Conservation (phyloP, 306 rosid species). For the Begonia masoniana region DNA sequence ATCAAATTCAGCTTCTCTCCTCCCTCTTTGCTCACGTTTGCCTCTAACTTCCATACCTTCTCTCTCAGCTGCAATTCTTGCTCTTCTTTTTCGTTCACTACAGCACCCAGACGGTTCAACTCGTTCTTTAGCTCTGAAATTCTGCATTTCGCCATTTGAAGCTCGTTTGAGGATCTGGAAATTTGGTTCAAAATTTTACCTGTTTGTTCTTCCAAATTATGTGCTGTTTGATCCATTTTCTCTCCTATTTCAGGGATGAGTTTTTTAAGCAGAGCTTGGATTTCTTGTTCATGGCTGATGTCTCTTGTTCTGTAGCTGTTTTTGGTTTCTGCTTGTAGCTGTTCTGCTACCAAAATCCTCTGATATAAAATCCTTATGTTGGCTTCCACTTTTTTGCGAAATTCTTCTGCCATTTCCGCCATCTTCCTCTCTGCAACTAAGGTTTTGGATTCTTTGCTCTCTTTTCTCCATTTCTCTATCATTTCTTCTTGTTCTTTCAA, state of each 20-base stretch:
- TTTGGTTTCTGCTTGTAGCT: slow-evolving; percentile 44
- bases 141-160: slow-evolving; percentile 41
- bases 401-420: slow-evolving; percentile 40
- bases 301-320: slow-evolving; percentile 25
- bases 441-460: slow-evolving; percentile 10
- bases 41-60: slow-evolving; percentile 35
- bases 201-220: slow-evolving; percentile 1
- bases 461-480: slow-evolving; percentile 11
- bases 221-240: slow-evolving; percentile 8
- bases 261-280: slow-evolving; percentile 19
- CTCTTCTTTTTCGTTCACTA: slow-evolving; percentile 30
- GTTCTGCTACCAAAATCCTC: slow-evolving; percentile 61
- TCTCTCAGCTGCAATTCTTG: slow-evolving; percentile 25
- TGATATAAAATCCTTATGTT: slow-evolving; percentile 37
- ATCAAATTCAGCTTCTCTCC: slow-evolving; percentile 44
- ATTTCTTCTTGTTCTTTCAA: slow-evolving; percentile 22
- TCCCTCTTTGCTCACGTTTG: slow-evolving; percentile 42
- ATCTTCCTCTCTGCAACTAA: slow-evolving; percentile 35
- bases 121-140: slow-evolving; percentile 34
- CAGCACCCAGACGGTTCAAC: slow-evolving; percentile 20
- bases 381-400: slow-evolving; percentile 36
- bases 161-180: slow-evolving; percentile 28
- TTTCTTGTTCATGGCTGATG: slow-evolving; percentile 33
- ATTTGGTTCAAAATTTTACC: slow-evolving; percentile 4
- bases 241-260: slow-evolving; percentile 2